Base-by-base conservation (phyloP, 495 filamentous ascomycete genomes). In the Xylaria longipes region DNA sequence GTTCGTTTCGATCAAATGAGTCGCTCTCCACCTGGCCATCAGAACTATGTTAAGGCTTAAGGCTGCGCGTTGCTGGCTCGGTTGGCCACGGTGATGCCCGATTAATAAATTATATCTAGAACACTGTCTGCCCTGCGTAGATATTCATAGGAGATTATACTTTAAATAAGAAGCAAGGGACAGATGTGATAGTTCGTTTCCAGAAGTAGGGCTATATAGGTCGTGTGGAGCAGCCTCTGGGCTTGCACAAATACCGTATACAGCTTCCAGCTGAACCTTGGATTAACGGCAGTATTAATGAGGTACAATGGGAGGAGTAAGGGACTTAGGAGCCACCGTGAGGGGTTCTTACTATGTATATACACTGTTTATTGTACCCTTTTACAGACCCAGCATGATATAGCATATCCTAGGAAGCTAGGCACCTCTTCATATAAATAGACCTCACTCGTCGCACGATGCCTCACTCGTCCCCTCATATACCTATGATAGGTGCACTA, bases 161-260 rank as follows among this genome's bases (percentile, higher is more conserved):
- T 60, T 17, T 11, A 60, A 37, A 5, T 37, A 60, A 60, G 33
- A 35, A 60, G 20, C 57, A 12, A 60, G 57, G 57, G 17, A 60
- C 31, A 35, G 33, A 33, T 15, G n/a, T 5, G 45, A 37, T 60
- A 33, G 56, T 58, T 58, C 15, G 56, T 58, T n/a, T 58, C 31
- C 31, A 60, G 57, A 60, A 35, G 31, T 11, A n/a, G n/a, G 57
- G 57, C 57, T 60, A 60, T 60, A 60, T 60, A 60, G 33, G 57
- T 2, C n/a, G 57, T 37, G 57, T 37, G 57, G 57, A 60, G 29
- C 57, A 37, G 20, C 2, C 31, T 60, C 25, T 37, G 12, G 57
- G 33, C 57, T 37, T 60, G n/a, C 57, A 37, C 57, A 60, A 60
- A 60, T 60, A 60, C 57, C 54, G 9, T 37, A 37, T 22, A 37